phyloP scores from a whole-genome alignment of 2,329 filamentous ascomycete genomes.

The Pseudogymnoascus sp. region DNA sequence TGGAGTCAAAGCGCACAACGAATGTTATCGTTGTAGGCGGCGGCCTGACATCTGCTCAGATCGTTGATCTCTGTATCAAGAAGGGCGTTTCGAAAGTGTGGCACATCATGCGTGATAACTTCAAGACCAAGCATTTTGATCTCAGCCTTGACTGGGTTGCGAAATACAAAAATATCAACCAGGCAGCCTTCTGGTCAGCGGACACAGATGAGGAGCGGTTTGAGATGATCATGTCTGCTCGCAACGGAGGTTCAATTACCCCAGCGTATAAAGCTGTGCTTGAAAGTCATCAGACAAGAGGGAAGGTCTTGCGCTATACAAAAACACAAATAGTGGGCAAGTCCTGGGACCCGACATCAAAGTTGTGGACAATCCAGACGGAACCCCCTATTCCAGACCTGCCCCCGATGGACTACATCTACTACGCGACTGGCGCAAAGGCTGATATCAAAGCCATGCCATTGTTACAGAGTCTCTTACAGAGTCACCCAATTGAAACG shows the following conservation, averaged over 20 bases:
- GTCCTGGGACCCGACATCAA: conserved; percentile 39
- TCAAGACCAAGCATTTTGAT: conserved; percentile 67
- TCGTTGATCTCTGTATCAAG: conserved; percentile 59
- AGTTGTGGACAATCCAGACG: conserved; percentile 47
- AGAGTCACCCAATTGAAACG: conserved; percentile 53
- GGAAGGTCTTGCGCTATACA: conserved; percentile 48
- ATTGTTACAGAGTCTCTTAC: conserved; percentile 52
- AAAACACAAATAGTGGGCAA: conserved; percentile 49
- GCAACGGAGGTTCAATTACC: conserved; percentile 69
- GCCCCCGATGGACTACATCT: conserved; percentile 35
- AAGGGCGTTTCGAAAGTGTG: conserved; percentile 61
- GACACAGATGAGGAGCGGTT: conserved; percentile 63
- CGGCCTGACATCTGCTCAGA: conserved; percentile 68
- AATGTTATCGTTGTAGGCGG: conserved; percentile 67
- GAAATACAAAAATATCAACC: conserved; percentile 72
- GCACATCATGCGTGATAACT: conserved; percentile 57
- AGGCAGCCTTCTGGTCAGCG: conserved; percentile 70
- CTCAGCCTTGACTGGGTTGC: conserved; percentile 72
- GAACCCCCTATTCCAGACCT: conserved; percentile 45
- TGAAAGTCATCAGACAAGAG: conserved; percentile 47
- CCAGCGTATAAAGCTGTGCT: conserved; percentile 58
- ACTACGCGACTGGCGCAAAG: conserved; percentile 59
- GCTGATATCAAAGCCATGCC: conserved; percentile 55
- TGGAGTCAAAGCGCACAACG: conserved; percentile 44
- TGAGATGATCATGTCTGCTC: conserved; percentile 55